These are phyloP conservation scores for Turritis glabra DNA, from an alignment of 345 rosid species.

Conservation along the genomic window DNA sequence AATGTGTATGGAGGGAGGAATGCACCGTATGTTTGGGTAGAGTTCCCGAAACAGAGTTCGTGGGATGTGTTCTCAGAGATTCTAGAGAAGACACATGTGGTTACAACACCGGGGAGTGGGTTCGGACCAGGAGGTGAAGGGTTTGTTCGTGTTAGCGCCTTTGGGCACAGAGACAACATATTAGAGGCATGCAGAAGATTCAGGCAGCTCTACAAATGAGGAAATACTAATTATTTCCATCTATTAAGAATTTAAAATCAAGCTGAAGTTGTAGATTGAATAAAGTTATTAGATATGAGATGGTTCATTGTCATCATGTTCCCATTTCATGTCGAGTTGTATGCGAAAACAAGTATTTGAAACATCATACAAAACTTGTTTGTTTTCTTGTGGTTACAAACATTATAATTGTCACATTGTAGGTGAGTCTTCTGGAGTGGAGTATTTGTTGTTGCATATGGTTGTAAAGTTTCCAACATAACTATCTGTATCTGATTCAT, in stretches of 20 bases:
- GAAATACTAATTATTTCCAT: background rate
- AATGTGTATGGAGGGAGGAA: conserved; percentile 79
- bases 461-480: no score
- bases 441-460: no score
- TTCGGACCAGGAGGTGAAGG: conserved; percentile 97
- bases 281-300: background rate
- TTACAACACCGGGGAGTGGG: conserved; percentile 82
- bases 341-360: background rate
- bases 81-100: conserved; percentile 83
- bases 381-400: no score
- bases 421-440: no score
- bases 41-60: conserved; percentile 86
- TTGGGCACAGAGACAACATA: conserved; percentile 77
- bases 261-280: background rate
- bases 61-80: conserved; percentile 93
- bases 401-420: background rate
- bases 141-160: conserved; percentile 82
- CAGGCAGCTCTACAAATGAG: conserved; percentile 69
- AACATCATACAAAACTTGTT: background rate
- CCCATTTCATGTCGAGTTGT: background rate
- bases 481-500: no score
- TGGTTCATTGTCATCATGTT: background rate
- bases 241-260: background rate
- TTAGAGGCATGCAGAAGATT: conserved; percentile 88
- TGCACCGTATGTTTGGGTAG: conserved; percentile 93